Conservation (phyloP, 371 early-diverging fungal species). For the Chytridium lagenaria region DNA sequence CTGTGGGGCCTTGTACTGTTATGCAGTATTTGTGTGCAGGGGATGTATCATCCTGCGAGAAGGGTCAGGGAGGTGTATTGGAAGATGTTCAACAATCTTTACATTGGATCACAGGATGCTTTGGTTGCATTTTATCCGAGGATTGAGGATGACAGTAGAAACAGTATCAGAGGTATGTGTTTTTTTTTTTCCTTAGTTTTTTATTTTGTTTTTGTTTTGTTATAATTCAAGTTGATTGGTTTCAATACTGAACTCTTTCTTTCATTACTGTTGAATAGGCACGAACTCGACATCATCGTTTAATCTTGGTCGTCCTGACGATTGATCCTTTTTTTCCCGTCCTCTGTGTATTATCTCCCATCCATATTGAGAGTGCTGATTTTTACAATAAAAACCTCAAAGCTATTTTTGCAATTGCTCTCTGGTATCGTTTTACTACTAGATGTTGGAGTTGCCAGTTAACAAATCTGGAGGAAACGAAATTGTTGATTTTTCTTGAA, state of each 20-base stretch:
- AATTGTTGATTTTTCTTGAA: too few relatives aligned
- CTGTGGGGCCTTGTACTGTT: conserved; percentile 85
- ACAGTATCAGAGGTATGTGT: conserved; percentile 50
- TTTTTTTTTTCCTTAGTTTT: background rate
- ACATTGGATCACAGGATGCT: conserved; percentile 91
- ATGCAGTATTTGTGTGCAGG: conserved; percentile 90
- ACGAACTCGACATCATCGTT: conserved; percentile 24
- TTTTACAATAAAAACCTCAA: too few relatives aligned
- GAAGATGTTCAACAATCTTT: conserved; percentile 95
- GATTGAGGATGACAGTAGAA: conserved; percentile 80
- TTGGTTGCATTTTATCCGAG: conserved; percentile 90
- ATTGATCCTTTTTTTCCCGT: too few relatives aligned
- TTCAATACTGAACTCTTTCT: too few relatives aligned
- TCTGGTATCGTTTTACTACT: too few relatives aligned
- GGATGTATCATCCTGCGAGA: conserved; percentile 97
- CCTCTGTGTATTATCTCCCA: too few relatives aligned
- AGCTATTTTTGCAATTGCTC: too few relatives aligned
- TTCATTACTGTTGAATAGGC: background rate
- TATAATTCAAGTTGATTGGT: too few relatives aligned
- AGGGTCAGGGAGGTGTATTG: conserved; percentile 96
- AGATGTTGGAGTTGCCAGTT: too few relatives aligned
- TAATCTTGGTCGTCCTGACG: too few relatives aligned
- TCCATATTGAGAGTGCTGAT: too few relatives aligned
- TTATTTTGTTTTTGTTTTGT: too few relatives aligned
- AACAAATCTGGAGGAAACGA: background rate